phyloP scores from a whole-genome alignment of 306 rosid species.

The Citrullus amarus region DNA sequence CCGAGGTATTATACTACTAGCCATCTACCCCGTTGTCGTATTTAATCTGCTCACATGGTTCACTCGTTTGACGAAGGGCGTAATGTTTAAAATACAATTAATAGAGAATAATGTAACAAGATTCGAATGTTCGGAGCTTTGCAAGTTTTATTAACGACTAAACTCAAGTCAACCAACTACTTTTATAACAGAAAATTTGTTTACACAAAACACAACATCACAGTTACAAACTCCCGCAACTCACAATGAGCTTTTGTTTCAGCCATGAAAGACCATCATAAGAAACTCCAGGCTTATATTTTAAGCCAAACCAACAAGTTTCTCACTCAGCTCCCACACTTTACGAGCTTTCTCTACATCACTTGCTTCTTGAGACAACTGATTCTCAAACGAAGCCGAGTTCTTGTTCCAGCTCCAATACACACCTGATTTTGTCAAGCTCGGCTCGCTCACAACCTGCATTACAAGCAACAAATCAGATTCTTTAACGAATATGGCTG shows the following conservation, averaged over 20 bases:
- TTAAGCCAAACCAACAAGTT: constrained; percentile 85
- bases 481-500: neutral
- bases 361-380: constrained; percentile 83
- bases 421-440: constrained; percentile 93
- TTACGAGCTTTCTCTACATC: constrained; percentile 74
- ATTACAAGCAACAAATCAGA: constrained; percentile 11
- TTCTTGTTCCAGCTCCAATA: constrained; percentile 98
- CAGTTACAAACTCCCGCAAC: constrained; percentile 14
- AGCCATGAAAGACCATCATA: neutral
- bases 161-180: constrained; percentile 14
- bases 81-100: neutral
- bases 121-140: constrained; percentile 10
- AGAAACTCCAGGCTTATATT: neutral
- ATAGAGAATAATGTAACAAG: neutral
- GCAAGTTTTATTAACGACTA: constrained; percentile 29
- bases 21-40: no score
- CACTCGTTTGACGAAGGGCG: no score
- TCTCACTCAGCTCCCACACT: constrained; percentile 93
- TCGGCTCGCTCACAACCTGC: constrained; percentile 89
- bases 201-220: constrained; percentile 15
- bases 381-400: constrained; percentile 92
- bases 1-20: no score
- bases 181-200: constrained; percentile 29
- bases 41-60: no score
- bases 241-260: neutral